Percentiles rank a stretch among this genome's conserved stretches.
Evolutionary conservation across 2,329 filamentous ascomycete species (phyloP).

Genomic region (Pseudocercospora macadamiae): DNA sequence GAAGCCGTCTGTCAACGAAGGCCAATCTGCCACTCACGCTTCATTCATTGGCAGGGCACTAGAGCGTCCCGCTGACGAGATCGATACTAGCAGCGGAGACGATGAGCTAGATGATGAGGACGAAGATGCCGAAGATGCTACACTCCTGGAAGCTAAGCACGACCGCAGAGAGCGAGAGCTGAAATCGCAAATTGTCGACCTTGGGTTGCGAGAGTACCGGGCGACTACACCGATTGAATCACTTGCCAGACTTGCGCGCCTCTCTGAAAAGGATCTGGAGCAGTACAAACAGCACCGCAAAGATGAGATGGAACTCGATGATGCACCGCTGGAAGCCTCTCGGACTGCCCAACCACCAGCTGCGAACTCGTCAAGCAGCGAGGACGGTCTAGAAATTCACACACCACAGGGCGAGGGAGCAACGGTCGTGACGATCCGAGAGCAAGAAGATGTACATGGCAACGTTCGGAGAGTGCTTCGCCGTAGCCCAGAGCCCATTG

Average conservation of each 20-base stretch:
- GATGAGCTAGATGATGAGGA: conserved; percentile 53
- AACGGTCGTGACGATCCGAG: conserved; percentile 28
- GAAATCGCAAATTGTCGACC: conserved; percentile 47
- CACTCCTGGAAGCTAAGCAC: conserved; percentile 51
- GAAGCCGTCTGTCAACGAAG: conserved; percentile 20
- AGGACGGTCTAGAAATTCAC: conserved; percentile 35
- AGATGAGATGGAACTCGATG: conserved; percentile 34
- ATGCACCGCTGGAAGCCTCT: conserved; percentile 6
- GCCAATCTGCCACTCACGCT: conserved; percentile 33
- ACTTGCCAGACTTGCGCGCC: conserved; percentile 45
- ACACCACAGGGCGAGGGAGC: conserved; percentile 39
- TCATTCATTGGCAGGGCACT: conserved; percentile 38
- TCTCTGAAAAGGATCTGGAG: conserved; percentile 40
- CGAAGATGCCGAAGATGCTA: too few relatives aligned
- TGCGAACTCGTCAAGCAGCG: conserved; percentile 34
- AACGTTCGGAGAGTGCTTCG: conserved; percentile 33
- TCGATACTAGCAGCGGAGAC: conserved; percentile 46
- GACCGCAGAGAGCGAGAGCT: conserved; percentile 49
- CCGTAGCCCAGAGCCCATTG: conserved; percentile 45
- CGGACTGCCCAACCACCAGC: conserved; percentile 20
- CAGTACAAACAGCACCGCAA: conserved; percentile 28
- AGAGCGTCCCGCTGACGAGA: conserved; percentile 30
- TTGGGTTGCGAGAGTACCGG: conserved; percentile 46
- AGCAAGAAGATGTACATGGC: conserved; percentile 24
- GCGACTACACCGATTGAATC: conserved; percentile 49